Evolutionary conservation across 2,329 filamentous ascomycete species (phyloP), one percentile per base, ranked within the genome.

Genomic region (Colletotrichum chrysophilum): DNA sequence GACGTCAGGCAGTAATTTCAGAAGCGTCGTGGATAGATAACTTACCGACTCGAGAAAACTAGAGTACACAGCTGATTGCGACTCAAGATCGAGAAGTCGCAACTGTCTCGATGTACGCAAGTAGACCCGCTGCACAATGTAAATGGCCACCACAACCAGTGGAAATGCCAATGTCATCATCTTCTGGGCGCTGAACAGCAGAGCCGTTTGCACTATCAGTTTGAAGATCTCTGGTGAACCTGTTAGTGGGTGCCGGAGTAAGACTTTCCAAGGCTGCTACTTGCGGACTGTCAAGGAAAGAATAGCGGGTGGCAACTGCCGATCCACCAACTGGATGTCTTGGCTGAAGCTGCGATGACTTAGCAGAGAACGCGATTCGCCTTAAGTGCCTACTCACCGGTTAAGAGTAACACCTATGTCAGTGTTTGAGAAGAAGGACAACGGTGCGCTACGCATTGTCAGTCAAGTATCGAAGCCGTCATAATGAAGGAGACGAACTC

Each of bases 21-120:
- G 52, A 12, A 26, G 4, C 12, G 5, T 21, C 4, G 10, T 21
- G n/a, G 13, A 56, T 21, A 14, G 24, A 13, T 5, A 16, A 10
- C 18, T 5, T 26, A 67, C 78, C 0, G 87, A 88, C 71, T 91
- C 89, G 10, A 86, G 81, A 68, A 88, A 85, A 10, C 83, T 81
- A 0, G 83, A 83, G 64, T 86, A 86, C 0, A 87, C 74, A 1
- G 85, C 86, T 1, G 82, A 81, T 65, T 86, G 87, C 6, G 84
- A 81, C 75, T 88, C 86, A 1, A 88, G 81, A 26, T 88, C 85
- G 3, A 88, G 79, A 4, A 86, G 77, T 4, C 86, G 83, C 3
- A 88, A 76, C 65, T 88, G 86, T 1, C 86, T 81, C 1, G 86
- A 88, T 0, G 86, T 88, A 18, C 83, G 81, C 0, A 88, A 81